These are phyloP conservation scores for Hydnomerulius pinastri DNA, from an alignment of 768 basidiomycete genomes.

Conservation along the genomic window DNA sequence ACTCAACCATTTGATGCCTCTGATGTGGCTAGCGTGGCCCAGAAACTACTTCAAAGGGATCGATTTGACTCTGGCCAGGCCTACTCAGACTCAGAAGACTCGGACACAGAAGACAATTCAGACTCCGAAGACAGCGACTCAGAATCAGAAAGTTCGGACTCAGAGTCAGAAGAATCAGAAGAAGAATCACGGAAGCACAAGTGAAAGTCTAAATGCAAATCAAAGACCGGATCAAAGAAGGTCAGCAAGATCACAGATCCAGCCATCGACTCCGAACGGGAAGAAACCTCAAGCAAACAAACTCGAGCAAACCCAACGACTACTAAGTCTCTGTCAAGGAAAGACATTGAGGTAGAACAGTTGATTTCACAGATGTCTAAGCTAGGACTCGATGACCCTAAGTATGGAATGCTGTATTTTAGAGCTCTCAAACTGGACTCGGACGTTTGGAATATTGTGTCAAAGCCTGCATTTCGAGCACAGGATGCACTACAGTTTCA, in stretches of 20 bases:
- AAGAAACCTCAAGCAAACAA: neutral
- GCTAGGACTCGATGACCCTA: constrained; percentile 14
- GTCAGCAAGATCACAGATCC: neutral
- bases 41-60: neutral
- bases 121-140: constrained; percentile 1
- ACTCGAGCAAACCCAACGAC: neutral
- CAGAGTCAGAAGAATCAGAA: neutral
- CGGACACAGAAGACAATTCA: constrained; percentile 2
- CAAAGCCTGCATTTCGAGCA: neutral
- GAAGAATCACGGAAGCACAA: neutral
- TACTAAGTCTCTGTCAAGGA: too few relatives aligned
- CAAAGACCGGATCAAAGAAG: neutral
- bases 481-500: neutral
- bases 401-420: constrained; percentile 11
- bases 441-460: constrained; percentile 1
- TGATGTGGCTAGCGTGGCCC: neutral
- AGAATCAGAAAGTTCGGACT: constrained; percentile 6
- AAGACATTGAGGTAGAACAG: constrained; percentile 5
- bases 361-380: constrained; percentile 11
- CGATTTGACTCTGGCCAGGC: neutral
- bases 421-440: constrained; percentile 11
- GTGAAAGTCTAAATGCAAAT: neutral
- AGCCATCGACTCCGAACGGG: neutral
- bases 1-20: neutral
- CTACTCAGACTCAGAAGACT: constrained; percentile 3